phyloP scores from a whole-genome alignment of 176 grass and related monocot genomes.

The Cenchrus fungigraminus region DNA sequence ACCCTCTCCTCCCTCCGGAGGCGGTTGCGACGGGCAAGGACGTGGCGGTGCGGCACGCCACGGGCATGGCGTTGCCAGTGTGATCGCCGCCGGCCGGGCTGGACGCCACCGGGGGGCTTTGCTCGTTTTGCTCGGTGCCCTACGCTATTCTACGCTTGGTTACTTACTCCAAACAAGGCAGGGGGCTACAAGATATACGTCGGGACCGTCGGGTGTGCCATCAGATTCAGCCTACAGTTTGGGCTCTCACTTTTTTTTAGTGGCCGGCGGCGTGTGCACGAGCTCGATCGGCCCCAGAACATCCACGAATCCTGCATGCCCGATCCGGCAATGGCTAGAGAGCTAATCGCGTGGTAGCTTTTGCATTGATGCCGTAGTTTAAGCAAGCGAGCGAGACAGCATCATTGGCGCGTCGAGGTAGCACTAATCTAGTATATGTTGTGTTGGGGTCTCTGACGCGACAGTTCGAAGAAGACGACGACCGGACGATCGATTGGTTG shows the following conservation, averaged over 20 bases:
- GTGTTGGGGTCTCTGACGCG: background rate
- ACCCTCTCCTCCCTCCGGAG: too few relatives aligned
- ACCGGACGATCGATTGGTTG: background rate
- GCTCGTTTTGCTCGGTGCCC: background rate
- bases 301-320: background rate
- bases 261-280: background rate
- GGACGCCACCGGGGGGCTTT: background rate
- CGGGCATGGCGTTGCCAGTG: background rate
- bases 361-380: background rate
- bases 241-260: background rate
- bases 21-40: background rate
- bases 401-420: background rate
- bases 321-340: background rate
- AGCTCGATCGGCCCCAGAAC: background rate
- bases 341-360: background rate
- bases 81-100: background rate
- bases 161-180: conserved; percentile 29
- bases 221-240: background rate
- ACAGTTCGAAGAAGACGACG: background rate
- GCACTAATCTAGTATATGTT: background rate
- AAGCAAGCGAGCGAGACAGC: background rate
- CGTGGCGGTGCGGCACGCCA: background rate
- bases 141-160: background rate
- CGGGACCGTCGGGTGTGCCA: background rate
- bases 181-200: background rate